These are phyloP conservation scores for Mycena vitilis DNA, from an alignment of 768 basidiomycete genomes.

Conservation along the genomic window DNA sequence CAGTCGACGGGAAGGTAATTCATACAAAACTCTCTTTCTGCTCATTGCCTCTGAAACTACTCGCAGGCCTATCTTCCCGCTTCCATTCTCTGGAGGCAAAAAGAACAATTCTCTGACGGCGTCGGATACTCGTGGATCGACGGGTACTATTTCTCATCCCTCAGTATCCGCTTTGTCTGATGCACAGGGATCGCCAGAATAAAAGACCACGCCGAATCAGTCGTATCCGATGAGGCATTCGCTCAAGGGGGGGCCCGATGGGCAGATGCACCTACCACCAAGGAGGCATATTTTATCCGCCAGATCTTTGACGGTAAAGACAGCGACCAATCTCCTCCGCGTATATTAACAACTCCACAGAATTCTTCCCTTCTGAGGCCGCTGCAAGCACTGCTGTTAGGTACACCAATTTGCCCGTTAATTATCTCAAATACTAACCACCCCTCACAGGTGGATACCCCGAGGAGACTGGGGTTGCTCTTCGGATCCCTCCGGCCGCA, in stretches of 20 bases:
- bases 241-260: slow-evolving; percentile 79
- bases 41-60: slow-evolving; percentile 8
- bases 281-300: slow-evolving; percentile 94
- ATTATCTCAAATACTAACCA: slow-evolving; percentile 11
- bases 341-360: slow-evolving; percentile 49
- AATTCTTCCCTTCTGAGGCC: slow-evolving; percentile 84
- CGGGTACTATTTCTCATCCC: slow-evolving; percentile 63
- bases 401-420: slow-evolving; percentile 53
- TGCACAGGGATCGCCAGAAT: slow-evolving; percentile 61
- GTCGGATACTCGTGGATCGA: slow-evolving; percentile 99
- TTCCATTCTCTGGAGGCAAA: slow-evolving; percentile 98
- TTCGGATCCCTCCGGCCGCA: slow-evolving; percentile 93
- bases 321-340: neutral
- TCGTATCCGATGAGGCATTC: slow-evolving; percentile 87
- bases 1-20: slow-evolving; percentile 78
- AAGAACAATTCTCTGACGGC: slow-evolving; percentile 99
- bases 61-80: slow-evolving; percentile 89
- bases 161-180: neutral
- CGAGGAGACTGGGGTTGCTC: slow-evolving; percentile 97
- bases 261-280: slow-evolving; percentile 89
- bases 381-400: slow-evolving; percentile 94
- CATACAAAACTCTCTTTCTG: slow-evolving; percentile 18
- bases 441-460: slow-evolving; percentile 81
- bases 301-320: slow-evolving; percentile 87
- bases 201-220: slow-evolving; percentile 83